A percentile compares a stretch with the other conserved stretches of the same genome.
phyloP scores from a whole-genome alignment of 441 rosid species.

The Gossypium trilobum region DNA sequence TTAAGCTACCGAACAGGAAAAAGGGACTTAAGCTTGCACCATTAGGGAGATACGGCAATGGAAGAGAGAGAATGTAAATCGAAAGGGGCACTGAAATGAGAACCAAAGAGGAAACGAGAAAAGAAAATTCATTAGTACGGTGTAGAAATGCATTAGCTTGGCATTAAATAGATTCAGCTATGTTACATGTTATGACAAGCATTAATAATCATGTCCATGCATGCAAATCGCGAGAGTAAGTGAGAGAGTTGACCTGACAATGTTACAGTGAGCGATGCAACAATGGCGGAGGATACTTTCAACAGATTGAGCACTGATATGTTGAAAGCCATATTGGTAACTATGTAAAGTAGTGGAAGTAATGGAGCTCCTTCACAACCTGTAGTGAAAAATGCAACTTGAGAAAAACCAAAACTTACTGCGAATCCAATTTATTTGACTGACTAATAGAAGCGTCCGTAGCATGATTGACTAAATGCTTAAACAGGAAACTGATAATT shows the following conservation, averaged over 20 bases:
- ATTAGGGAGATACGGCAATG: constrained; percentile 67
- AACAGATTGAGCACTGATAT: constrained; percentile 58
- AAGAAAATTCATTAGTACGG: constrained; percentile 5
- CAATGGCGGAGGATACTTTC: constrained; percentile 64
- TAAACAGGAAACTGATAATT: background rate
- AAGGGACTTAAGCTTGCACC: constrained; percentile 64
- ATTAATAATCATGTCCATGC: background rate
- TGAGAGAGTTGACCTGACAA: constrained; percentile 45
- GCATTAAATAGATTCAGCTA: background rate
- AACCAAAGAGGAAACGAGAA: background rate
- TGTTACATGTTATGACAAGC: background rate
- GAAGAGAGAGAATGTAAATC: constrained; percentile 58
- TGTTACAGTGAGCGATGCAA: constrained; percentile 55
- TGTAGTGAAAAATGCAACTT: constrained; percentile 21
- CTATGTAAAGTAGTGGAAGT: constrained; percentile 63
- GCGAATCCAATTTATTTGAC: background rate
- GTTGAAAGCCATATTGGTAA: constrained; percentile 64
- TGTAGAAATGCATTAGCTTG: background rate
- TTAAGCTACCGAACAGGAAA: constrained; percentile 39
- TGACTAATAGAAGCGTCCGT: background rate
- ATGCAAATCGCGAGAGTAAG: constrained; percentile 7
- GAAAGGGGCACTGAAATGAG: constrained; percentile 52
- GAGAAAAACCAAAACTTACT: background rate
- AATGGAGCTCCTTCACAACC: constrained; percentile 70
- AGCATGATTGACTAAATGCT: background rate